phyloP scores from a whole-genome alignment of 192 early-diverging fungal species.

The Coemansia sp. region DNA sequence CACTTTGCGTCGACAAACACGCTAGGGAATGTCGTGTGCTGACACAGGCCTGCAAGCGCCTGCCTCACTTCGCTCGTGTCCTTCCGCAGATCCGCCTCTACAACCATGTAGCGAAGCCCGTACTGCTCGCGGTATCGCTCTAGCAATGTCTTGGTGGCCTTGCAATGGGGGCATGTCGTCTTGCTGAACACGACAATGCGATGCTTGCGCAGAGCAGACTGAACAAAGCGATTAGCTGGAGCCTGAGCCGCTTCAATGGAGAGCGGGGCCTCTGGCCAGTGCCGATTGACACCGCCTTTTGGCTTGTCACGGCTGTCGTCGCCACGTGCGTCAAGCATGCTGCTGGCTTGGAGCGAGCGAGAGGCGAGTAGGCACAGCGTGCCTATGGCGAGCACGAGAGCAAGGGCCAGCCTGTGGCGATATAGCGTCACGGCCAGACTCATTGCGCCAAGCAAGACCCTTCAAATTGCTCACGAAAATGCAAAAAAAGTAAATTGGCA shows the following conservation, averaged over 20 bases:
- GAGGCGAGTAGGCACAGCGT: slow-evolving; percentile 16
- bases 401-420: slow-evolving; percentile 28
- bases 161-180: slow-evolving; percentile 65
- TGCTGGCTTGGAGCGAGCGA: neutral
- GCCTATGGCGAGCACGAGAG: slow-evolving; percentile 12
- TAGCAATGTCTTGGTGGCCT: slow-evolving; percentile 58
- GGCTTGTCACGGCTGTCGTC: neutral
- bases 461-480: neutral
- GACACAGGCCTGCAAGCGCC: slow-evolving; percentile 53
- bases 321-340: neutral
- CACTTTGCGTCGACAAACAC: slow-evolving; percentile 64
- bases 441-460: slow-evolving; percentile 3
- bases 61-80: slow-evolving; percentile 55
- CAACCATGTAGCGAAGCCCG: slow-evolving; percentile 46
- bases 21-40: slow-evolving; percentile 63
- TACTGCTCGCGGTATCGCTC: slow-evolving; percentile 16
- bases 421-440: slow-evolving; percentile 31
- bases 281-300: neutral
- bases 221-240: slow-evolving; percentile 21
- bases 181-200: slow-evolving; percentile 68
- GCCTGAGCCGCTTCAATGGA: neutral
- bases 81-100: slow-evolving; percentile 42
- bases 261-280: slow-evolving; percentile 1
- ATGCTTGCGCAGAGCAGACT: slow-evolving; percentile 18
- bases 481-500: neutral